A percentile compares a stretch with the other conserved stretches of the same genome.
These are phyloP conservation scores for Pharus latifolius DNA, from an alignment of 176 grass and related monocot species.

Conservation along the genomic window DNA sequence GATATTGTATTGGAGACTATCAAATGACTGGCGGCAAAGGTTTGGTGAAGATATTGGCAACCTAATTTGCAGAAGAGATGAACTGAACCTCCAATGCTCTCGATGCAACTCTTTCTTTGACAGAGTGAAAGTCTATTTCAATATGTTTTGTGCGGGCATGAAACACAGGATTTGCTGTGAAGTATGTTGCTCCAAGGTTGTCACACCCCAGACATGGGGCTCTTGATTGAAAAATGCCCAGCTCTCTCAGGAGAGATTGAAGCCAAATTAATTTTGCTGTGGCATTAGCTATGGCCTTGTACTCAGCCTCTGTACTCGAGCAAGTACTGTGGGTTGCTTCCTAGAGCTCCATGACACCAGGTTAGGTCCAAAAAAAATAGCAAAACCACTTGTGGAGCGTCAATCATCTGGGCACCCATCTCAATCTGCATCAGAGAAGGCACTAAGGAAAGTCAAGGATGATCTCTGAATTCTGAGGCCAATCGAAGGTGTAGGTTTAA, in stretches of 20 bases:
- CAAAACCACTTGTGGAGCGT: background rate
- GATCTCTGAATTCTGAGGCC: background rate
- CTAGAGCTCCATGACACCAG: background rate
- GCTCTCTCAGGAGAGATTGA: background rate
- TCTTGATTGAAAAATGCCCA: background rate
- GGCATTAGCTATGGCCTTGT: background rate
- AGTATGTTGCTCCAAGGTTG: background rate
- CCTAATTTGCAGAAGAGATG: background rate
- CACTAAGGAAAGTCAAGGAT: background rate
- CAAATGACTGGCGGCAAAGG: background rate
- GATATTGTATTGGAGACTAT: background rate
- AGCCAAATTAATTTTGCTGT: background rate
- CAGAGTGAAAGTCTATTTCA: background rate
- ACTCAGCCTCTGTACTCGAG: background rate
- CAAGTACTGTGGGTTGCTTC: background rate
- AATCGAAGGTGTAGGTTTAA: no score
- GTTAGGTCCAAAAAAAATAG: background rate
- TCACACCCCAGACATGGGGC: background rate
- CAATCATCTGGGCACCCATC: background rate
- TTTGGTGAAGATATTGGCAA: background rate
- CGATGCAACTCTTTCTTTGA: background rate
- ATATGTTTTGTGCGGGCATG: background rate
- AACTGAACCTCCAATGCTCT: background rate
- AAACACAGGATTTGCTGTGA: background rate
- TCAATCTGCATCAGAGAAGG: background rate